A percentile compares a stretch with the other conserved stretches of the same genome.
phyloP scores from a whole-genome alignment of 1,284 basidiomycete genomes.

The Mycena sp. region DNA sequence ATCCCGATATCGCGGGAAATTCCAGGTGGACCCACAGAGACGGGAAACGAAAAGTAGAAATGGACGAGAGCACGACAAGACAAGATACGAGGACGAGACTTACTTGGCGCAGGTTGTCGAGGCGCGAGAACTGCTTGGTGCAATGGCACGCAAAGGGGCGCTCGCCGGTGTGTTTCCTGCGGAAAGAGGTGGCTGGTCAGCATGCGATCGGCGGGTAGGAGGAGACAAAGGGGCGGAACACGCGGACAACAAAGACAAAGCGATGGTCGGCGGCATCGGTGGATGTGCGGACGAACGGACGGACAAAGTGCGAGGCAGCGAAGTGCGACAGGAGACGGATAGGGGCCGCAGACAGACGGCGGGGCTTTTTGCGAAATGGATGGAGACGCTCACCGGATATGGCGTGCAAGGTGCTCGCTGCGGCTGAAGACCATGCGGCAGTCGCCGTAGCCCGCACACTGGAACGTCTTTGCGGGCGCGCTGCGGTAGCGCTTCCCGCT shows the following conservation, averaged over 20 bases:
- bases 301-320: not conserved
- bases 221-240: not conserved
- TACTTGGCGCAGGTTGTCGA: conserved; percentile 85
- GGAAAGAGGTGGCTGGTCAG: not conserved
- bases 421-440: conserved; percentile 89
- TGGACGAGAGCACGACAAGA: not conserved
- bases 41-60: not conserved
- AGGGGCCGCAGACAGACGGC: not conserved
- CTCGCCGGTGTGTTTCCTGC: conserved; percentile 89
- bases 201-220: not conserved
- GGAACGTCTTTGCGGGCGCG: conserved; percentile 80
- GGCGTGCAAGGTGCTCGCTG: conserved; percentile 88
- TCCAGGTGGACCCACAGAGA: no score
- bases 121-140: conserved; percentile 84
- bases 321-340: not conserved
- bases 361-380: not conserved
- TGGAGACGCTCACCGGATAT: conserved; percentile 70
- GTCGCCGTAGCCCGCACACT: conserved; percentile 86
- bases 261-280: no score
- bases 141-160: conserved; percentile 89
- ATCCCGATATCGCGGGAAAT: no score
- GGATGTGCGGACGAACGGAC: no score
- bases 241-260: not conserved
- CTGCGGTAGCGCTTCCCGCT: conserved; percentile 63
- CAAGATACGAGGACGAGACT: not conserved